Percentiles rank a stretch among this genome's conserved stretches.
These are phyloP conservation scores for Citrus hindsii DNA, from an alignment of 345 rosid genomes.

Conservation along the genomic window DNA sequence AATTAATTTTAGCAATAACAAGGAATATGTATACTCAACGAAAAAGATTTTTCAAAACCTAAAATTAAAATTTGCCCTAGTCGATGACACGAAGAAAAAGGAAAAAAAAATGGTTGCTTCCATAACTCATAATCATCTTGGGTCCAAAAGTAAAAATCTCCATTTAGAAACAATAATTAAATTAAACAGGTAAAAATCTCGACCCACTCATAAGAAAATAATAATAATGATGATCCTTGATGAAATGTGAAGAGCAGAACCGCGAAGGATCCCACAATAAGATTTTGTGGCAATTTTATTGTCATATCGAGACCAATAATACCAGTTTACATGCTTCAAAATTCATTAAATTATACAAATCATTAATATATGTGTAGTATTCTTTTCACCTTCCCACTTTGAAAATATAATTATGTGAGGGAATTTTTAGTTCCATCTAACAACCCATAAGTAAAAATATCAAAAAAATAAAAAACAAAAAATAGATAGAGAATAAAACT, in stretches of 20 bases:
- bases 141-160: conserved; percentile 6
- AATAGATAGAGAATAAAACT: no score
- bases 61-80: no score
- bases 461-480: no score
- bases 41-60: neutral
- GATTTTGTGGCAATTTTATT: conserved; percentile 10
- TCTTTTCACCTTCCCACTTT: conserved; percentile 17
- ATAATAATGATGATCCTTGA: neutral
- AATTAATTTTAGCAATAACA: neutral
- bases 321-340: neutral
- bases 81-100: no score
- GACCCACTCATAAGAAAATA: neutral
- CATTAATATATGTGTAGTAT: neutral
- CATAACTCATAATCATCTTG: neutral
- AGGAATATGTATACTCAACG: neutral
- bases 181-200: neutral
- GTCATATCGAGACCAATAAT: neutral
- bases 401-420: neutral
- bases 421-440: no score
- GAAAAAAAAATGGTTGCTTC: no score
- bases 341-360: neutral
- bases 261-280: conserved; percentile 20
- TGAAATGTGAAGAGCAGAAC: conserved; percentile 16
- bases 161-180: neutral
- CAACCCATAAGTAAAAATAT: no score